Percentiles rank a stretch among this genome's conserved stretches.
phyloP scores from a whole-genome alignment of 2,329 filamentous ascomycete species.

The Colletotrichum acutatum region DNA sequence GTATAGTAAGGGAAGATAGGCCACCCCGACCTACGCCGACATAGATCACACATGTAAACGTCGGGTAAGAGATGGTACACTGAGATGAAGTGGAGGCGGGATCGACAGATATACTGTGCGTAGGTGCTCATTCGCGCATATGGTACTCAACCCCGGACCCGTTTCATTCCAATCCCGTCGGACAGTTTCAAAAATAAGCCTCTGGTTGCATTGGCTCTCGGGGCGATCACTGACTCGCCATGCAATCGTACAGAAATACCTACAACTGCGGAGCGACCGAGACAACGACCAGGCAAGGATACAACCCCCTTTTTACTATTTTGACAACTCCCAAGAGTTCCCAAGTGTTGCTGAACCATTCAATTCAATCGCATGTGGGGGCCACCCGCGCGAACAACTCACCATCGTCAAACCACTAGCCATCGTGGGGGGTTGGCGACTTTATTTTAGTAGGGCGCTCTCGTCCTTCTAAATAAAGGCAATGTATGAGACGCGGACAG shows the following conservation, averaged over 20 bases:
- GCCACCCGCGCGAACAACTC: neutral
- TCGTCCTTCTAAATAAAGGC: conserved; percentile 21
- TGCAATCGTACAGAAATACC: neutral
- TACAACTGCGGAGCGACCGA: conserved; percentile 5
- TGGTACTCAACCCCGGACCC: neutral
- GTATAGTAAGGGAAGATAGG: neutral
- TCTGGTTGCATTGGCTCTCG: conserved; percentile 18
- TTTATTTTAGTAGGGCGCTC: neutral
- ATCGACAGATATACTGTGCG: neutral
- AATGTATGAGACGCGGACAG: conserved; percentile 19
- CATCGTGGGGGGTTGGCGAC: neutral
- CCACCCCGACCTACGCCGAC: neutral
- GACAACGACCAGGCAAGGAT: conserved; percentile 1
- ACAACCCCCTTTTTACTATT: conserved; percentile 28
- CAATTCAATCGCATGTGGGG: neutral
- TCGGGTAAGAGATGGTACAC: neutral
- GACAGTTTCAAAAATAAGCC: conserved; percentile 18
- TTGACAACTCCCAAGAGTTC: conserved; percentile 20
- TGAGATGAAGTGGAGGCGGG: neutral
- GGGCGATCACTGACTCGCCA: conserved; percentile 19
- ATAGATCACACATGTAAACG: neutral
- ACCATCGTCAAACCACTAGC: neutral
- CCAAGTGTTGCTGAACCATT: neutral
- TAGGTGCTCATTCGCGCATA: neutral
- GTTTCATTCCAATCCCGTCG: conserved; percentile 25